Evolutionary conservation across 495 filamentous ascomycete genomes (phyloP), one percentile per base, ranked within the genome.

Genomic region (Pseudotulostoma volvatum): DNA sequence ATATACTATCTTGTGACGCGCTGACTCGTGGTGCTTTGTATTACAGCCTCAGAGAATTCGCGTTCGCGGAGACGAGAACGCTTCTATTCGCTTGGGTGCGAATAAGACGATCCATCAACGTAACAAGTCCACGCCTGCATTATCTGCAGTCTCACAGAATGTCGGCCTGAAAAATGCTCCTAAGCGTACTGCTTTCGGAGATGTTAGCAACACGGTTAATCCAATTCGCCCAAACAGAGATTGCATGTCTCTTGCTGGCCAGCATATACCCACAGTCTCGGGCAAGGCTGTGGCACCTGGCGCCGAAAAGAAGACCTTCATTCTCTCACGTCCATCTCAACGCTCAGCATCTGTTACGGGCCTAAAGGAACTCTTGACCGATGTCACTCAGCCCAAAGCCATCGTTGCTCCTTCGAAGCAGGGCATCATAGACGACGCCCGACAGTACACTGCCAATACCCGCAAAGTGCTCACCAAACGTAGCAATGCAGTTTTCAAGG

Each of bases 111-210:
- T 81, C 40, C 82, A 85, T 46, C 78, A 88, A 49, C 78, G 77
- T 18, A 79, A 84, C 62, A 93, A 87, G 57, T 90, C 84, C 0
- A 77, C 74, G 7, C 69, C 81, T 15, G 79, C 77, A 33, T 58
- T 86, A 33, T 73, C 68, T 33, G 60, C 63, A 17, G 58, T 75
- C 44, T 45, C 67, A 11, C 62, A 71, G 34, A 68, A 63, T 14
- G 71, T 66, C 36, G 68, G 68, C 19, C 54, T 79, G 36, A 88
- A 81, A 56, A 71, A 71, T 37, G 71, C 67, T 31, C 64, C 77
- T 17, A 84, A 84, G 60, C 73, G 84, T 42, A 76, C 75, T 28
- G 81, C 73, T 11, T 84, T 90, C 55, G 79, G 71, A 11, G 86
- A 94, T 51, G 66, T 86, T 25, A 88, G 77, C 67, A 86, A 84